phyloP scores from a whole-genome alignment of 768 basidiomycete genomes.

The Collybia sordida region DNA sequence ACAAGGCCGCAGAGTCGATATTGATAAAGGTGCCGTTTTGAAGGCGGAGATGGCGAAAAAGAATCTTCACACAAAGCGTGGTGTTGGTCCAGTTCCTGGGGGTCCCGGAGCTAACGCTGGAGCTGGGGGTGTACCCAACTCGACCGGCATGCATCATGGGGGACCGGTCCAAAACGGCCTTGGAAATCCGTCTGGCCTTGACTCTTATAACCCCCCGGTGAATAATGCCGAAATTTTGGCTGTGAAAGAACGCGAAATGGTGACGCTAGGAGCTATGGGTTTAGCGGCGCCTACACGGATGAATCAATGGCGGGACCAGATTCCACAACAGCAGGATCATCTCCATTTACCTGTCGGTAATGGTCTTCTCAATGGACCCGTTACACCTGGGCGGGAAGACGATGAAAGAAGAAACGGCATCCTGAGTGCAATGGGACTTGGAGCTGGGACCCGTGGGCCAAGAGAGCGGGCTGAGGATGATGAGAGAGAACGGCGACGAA shows the following conservation, averaged over 20 bases:
- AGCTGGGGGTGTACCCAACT: slow-evolving; percentile 21
- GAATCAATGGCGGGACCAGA: slow-evolving; percentile 37
- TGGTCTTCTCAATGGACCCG: slow-evolving; percentile 13
- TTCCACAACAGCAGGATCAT: slow-evolving; percentile 17
- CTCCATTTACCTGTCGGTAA: neutral
- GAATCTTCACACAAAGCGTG: slow-evolving; percentile 94
- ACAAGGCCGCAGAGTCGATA: slow-evolving; percentile 88
- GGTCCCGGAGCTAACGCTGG: slow-evolving; percentile 12
- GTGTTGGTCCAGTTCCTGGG: slow-evolving; percentile 66
- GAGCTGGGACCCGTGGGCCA: slow-evolving; percentile 43
- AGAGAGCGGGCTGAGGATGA: slow-evolving; percentile 68
- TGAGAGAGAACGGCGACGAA: slow-evolving; percentile 48
- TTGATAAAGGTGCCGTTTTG: slow-evolving; percentile 87
- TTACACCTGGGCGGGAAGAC: slow-evolving; percentile 31
- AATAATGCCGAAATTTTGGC: slow-evolving; percentile 27
- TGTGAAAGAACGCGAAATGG: slow-evolving; percentile 47
- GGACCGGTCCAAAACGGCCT: slow-evolving; percentile 12
- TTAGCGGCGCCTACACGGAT: slow-evolving; percentile 30
- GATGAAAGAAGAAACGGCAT: slow-evolving; percentile 46
- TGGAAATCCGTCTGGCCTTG: slow-evolving; percentile 22
- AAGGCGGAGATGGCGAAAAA: slow-evolving; percentile 99
- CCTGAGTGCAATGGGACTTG: slow-evolving; percentile 40
- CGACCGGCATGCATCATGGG: slow-evolving; percentile 4
- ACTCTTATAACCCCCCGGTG: slow-evolving; percentile 12
- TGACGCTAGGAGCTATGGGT: slow-evolving; percentile 47